Evolutionary conservation across 2,329 filamentous ascomycete genomes (phyloP), one percentile per base, ranked within the genome.

Genomic region (Pseudomassariella vexata): DNA sequence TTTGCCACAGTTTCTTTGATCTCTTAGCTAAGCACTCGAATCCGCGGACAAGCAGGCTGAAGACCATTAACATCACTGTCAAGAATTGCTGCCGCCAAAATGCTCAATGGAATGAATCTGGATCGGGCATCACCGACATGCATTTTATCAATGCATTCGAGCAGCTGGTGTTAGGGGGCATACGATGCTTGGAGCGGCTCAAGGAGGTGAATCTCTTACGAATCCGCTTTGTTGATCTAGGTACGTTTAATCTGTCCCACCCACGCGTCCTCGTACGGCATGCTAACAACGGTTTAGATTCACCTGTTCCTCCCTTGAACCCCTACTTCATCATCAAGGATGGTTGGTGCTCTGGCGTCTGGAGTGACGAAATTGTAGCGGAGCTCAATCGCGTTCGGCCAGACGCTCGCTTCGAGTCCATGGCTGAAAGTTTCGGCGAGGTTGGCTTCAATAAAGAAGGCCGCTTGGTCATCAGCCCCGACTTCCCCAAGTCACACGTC

Each of bases 171-270:
- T 42, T 84, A 3, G 68, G 75, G 2, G 79, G 73, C 1, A 73
- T 85, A 19, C 67, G 69, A 28, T 70, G 78, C 3, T 56, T 87
- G 27, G 67, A 68, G 10, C 66, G 63, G 19, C 68, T 85, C 28
- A 67, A 69, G 32, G 60, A 65, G n/a, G 56, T 88, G 19, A 62
- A 76, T 26, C 76, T 77, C 52, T 55, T 88, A 41, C 69, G 82
- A 36, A 85, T 87, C 47, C 76, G 82, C 34, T 87, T 84, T 47
- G 79, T 87, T 32, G 82, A 87, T 54, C 65, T 87, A 5, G 68
- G 76, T 79, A 65, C 44, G 65, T 55, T 8, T 11, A 5, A 15
- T 16, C 14, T 9, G 30, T 9, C 9, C 14, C 21, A 8, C 9
- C 9, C 9, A 9, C 21, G 19, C 10, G 10, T 10, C 15, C 12